Evolutionary conservation across 805 yeast genomes (phyloP), one percentile per base, ranked within the genome.

Genomic region (Saccharomycopsis sp.): DNA sequence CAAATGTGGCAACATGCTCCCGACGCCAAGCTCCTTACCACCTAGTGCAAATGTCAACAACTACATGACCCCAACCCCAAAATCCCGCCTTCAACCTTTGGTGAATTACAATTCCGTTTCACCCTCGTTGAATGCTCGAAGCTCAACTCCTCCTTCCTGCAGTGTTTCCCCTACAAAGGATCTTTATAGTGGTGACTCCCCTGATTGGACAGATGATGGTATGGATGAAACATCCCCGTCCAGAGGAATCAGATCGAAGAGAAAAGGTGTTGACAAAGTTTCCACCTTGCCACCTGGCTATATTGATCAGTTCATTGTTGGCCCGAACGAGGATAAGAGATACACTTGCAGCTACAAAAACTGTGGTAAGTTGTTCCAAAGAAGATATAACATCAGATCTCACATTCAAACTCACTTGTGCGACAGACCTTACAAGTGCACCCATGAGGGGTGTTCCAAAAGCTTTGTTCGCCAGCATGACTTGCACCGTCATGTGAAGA

Each of bases 391-490:
- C 54, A 85, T 86, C 9, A 67, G 97, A 48, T 85, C 96, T 0
- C 99, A 92, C 59, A 88, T 92, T 42, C 98, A 92, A 58, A 92
- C 98, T 0, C 99, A 92, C 65, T 62, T 92, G 37, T 79, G 89
- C 57, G 98, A 94, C 58, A 67, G 96, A 48, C 99, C 99, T 1
- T 89, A 85, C 60, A 64, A 70, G 0, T 92, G 99, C 62, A 68
- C 65, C 30, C 50, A 48, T 33, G 65, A 65, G 3, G 67, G 68
- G 32, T 92, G 99, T 60, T 71, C 74, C 3, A 84, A 88, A 51
- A 73, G 84, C 29, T 92, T 92, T 64, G 99, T 92, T 18, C 71
- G 99, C 48, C 95, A 89, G 48, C 98, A 92, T 56, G 99, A 92
- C 61, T 67, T 92, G 52, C 74, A 85, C 46, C 73, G 99, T 46